Evolutionary conservation across 2,329 filamentous ascomycete species (phyloP).

Genomic region (Sporothrix pseudoabietina): DNA sequence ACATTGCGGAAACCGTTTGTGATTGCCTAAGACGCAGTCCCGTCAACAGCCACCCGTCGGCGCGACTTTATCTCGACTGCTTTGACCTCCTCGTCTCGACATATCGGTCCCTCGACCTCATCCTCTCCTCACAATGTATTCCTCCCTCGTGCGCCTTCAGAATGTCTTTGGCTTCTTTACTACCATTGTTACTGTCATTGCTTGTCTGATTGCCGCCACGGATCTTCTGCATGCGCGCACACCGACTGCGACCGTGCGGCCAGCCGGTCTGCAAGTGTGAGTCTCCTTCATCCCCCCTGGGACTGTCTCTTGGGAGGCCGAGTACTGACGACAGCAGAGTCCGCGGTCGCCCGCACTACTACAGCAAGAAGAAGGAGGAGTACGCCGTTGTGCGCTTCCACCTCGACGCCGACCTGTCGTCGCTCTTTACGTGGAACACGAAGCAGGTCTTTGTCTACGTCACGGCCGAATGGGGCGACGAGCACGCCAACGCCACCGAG

Average conservation of each 20-base stretch:
- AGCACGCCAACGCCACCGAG: constrained; percentile 41
- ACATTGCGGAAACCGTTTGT: not conserved
- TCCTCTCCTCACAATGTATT: constrained; percentile 69
- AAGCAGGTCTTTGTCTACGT: constrained; percentile 98
- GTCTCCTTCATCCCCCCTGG: constrained; percentile 34
- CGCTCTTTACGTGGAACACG: constrained; percentile 98
- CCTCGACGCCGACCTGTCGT: constrained; percentile 84
- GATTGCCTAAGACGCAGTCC: too few relatives aligned
- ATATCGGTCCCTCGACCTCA: not conserved
- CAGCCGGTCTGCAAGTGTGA: constrained; percentile 85
- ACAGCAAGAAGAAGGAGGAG: constrained; percentile 88
- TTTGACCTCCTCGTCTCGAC: not conserved
- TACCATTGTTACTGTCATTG: constrained; percentile 82
- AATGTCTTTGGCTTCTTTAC: constrained; percentile 98
- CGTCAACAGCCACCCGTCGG: not conserved
- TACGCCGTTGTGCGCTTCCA: constrained; percentile 95
- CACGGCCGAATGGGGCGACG: constrained; percentile 70
- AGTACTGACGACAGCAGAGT: constrained; percentile 56
- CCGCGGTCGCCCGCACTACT: constrained; percentile 93
- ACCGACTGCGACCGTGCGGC: constrained; percentile 62
- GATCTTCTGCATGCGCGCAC: constrained; percentile 71
- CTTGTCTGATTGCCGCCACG: constrained; percentile 76
- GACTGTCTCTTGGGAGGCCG: not conserved
- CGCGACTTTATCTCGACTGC: too few relatives aligned
- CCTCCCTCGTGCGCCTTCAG: constrained; percentile 79